phyloP scores from a whole-genome alignment of 2,329 filamentous ascomycete species.

The Amphichorda felina region DNA sequence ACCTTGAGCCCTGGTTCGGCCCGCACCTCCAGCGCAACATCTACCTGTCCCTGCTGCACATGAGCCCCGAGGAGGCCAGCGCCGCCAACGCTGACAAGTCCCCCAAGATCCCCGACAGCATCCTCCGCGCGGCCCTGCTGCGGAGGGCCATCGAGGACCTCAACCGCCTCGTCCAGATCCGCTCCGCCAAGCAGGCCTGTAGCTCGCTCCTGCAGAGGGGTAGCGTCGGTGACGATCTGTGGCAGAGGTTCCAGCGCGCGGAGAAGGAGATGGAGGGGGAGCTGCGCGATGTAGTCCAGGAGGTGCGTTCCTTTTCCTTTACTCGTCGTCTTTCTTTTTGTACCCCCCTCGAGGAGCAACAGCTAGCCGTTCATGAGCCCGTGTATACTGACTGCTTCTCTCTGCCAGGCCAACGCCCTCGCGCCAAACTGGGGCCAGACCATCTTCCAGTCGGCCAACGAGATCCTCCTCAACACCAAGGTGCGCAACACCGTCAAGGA shows the following conservation, averaged over 20 bases:
- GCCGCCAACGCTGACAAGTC: slow-evolving; percentile 46
- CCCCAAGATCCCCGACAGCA: slow-evolving; percentile 63
- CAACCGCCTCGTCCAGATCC: slow-evolving; percentile 77
- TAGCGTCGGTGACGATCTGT: slow-evolving; percentile 90
- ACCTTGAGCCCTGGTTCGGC: slow-evolving; percentile 89
- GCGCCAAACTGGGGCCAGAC: slow-evolving; percentile 80
- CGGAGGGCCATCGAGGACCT: slow-evolving; percentile 89
- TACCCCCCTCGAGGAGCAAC: no score
- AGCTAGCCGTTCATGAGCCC: no score
- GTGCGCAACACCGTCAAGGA: slow-evolving; percentile 66
- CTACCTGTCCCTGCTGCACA: slow-evolving; percentile 84
- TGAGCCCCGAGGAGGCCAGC: slow-evolving; percentile 40
- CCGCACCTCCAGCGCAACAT: slow-evolving; percentile 86
- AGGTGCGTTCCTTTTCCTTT: slow-evolving; percentile 43
- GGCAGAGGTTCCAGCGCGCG: slow-evolving; percentile 81
- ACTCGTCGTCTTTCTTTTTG: not conserved
- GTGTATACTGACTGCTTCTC: slow-evolving; percentile 1
- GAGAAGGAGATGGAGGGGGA: slow-evolving; percentile 98
- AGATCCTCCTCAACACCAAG: slow-evolving; percentile 77
- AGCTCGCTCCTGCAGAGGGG: slow-evolving; percentile 75
- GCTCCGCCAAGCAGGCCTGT: slow-evolving; percentile 79
- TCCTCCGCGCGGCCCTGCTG: slow-evolving; percentile 79
- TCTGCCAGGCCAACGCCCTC: slow-evolving; percentile 82
- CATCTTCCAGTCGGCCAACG: slow-evolving; percentile 96
- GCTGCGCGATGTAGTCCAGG: slow-evolving; percentile 82